Evolutionary conservation across 2,329 filamentous ascomycete genomes (phyloP).

Genomic region (Colletotrichum sublineola): DNA sequence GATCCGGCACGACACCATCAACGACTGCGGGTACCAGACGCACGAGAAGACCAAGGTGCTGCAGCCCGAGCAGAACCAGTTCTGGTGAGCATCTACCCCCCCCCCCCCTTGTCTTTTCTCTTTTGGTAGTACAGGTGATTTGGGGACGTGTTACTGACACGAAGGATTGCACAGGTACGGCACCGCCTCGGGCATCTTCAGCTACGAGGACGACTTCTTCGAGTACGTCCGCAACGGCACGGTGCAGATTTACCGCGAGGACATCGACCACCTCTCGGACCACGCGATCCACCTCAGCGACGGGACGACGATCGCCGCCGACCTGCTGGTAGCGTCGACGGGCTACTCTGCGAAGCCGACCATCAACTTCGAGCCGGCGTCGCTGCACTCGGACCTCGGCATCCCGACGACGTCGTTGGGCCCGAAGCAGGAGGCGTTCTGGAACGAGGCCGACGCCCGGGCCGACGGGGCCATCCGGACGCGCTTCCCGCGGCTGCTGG

Average conservation of each 20-base stretch:
- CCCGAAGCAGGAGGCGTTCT: constrained; percentile 36
- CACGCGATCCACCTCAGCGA: constrained; percentile 62
- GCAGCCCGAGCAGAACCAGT: constrained; percentile 60
- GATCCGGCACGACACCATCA: constrained; percentile 49
- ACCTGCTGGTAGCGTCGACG: constrained; percentile 57
- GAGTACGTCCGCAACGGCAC: constrained; percentile 65
- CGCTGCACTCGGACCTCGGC: constrained; percentile 42
- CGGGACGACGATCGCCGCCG: constrained; percentile 58
- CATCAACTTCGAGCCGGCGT: constrained; percentile 43
- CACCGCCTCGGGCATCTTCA: constrained; percentile 69
- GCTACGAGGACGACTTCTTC: constrained; percentile 70
- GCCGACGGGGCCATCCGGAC: constrained; percentile 42
- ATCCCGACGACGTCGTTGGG: constrained; percentile 43
- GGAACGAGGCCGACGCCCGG: constrained; percentile 34
- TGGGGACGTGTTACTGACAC: background rate
- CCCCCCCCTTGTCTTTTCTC: constrained; percentile 44
- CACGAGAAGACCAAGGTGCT: constrained; percentile 52
- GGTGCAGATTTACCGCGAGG: constrained; percentile 68
- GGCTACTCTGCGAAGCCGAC: constrained; percentile 46
- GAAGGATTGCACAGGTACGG: constrained; percentile 60
- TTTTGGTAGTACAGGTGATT: background rate
- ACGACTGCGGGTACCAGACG: constrained; percentile 52
- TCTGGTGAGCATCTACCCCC: constrained; percentile 53
- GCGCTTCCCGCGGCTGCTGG: constrained; percentile 41
- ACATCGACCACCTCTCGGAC: constrained; percentile 63